Evolutionary conservation across 139 green algal genomes (phyloP).

Genomic region (Mychonastes homosphaera): DNA sequence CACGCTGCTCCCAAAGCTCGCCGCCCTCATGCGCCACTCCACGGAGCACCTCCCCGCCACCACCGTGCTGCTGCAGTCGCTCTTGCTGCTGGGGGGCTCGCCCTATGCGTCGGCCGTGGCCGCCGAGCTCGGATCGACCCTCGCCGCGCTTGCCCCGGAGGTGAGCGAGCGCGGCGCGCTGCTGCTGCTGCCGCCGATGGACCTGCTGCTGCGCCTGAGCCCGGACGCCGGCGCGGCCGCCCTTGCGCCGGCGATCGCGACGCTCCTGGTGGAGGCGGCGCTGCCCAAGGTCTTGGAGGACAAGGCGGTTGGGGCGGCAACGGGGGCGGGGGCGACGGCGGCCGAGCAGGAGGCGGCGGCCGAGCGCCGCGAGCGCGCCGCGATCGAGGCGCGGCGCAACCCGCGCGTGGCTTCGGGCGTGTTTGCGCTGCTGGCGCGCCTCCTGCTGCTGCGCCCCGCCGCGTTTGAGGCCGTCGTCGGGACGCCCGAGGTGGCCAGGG

Average conservation of each 20-base stretch:
- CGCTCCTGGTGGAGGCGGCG: background rate
- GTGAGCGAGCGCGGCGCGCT: conserved; percentile 57
- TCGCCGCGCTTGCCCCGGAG: conserved; percentile 11
- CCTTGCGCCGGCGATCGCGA: conserved; percentile 12
- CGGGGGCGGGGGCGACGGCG: background rate
- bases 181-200: conserved; percentile 38
- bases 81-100: conserved; percentile 41
- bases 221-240: conserved; percentile 9
- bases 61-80: conserved; percentile 43
- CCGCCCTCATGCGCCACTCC: background rate
- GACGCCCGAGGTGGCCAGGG: conserved; percentile 6
- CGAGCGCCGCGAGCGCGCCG: conserved; percentile 16
- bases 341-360: background rate
- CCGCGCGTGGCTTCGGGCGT: conserved; percentile 36
- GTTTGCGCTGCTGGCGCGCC: conserved; percentile 49
- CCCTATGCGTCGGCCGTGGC: conserved; percentile 44
- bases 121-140: conserved; percentile 21
- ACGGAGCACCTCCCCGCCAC: conserved; percentile 36
- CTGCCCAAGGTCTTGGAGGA: background rate
- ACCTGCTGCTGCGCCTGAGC: conserved; percentile 33
- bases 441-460: conserved; percentile 46
- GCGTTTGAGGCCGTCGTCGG: conserved; percentile 37
- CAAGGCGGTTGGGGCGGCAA: background rate
- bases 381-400: conserved; percentile 41
- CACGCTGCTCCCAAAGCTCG: background rate